Evolutionary conservation across 139 green algal genomes (phyloP), one percentile per base, ranked within the genome.

Genomic region (Micromonas pusilla): DNA sequence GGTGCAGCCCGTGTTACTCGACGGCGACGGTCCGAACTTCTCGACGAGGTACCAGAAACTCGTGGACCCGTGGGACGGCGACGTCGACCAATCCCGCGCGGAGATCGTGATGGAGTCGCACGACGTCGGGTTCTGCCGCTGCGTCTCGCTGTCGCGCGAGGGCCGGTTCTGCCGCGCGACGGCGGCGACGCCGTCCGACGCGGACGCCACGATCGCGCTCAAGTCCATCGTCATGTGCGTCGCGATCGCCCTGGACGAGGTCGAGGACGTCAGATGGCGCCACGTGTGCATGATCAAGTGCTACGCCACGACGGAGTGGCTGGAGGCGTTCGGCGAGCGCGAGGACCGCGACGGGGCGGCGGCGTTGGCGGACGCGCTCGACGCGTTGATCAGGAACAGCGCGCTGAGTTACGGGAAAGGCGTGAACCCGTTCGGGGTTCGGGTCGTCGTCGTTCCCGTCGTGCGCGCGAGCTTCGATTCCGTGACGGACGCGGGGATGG

Each of bases 11-110:
- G 33, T 73, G 30, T 57, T 73, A 53, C 21, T 68, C 62, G 62
- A 68, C 62, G 62, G 62, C 25, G 26, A 65, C 62, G 62, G 62
- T 20, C 62, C 62, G n/a, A n/a, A n/a, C n/a, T n/a, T n/a, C n/a
- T n/a, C n/a, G n/a, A n/a, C n/a, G n/a, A n/a, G n/a, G n/a, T n/a
- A n/a, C n/a, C n/a, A n/a, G n/a, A n/a, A n/a, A n/a, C n/a, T n/a
- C 62, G 62, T 30, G 9, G 62, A 68, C 13, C 25, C 62, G 62
- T 68, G 62, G 45, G 45, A 57, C 45, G 45, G 45, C 45, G 45
- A 57, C 45, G 45, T 57, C 9, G 45, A 57, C 9, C 9, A 9
- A 23, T 57, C 45, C 9, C 45, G 45, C 9, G 16, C 16, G 45
- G 45, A 9, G 45, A 57, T 57, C 16, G 45, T 23, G 45, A 57